Conservation (phyloP, 2,329 filamentous ascomycete species). For the Tolypocladium nubicola region DNA sequence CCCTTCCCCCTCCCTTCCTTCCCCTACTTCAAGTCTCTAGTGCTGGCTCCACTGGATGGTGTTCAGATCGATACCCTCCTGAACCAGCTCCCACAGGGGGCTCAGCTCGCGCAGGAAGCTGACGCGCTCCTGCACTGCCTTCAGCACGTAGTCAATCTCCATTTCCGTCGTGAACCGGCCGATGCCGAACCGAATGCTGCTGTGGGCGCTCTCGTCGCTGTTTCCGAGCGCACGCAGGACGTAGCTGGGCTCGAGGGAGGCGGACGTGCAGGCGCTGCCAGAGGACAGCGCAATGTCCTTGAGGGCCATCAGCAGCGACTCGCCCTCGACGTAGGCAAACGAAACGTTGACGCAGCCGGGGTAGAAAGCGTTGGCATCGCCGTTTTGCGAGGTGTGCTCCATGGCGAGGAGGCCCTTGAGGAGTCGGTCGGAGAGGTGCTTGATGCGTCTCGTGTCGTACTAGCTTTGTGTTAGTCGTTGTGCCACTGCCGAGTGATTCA, state of each 20-base stretch:
- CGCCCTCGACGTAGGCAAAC: slow-evolving; percentile 95
- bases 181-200: slow-evolving; percentile 95
- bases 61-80: slow-evolving; percentile 90
- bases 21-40: slow-evolving; percentile 27
- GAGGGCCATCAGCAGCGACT: slow-evolving; percentile 93
- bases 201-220: slow-evolving; percentile 95
- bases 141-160: slow-evolving; percentile 95
- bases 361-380: slow-evolving; percentile 74
- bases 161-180: slow-evolving; percentile 90
- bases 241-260: slow-evolving; percentile 92
- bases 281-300: slow-evolving; percentile 98
- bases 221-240: slow-evolving; percentile 88
- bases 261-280: slow-evolving; percentile 92
- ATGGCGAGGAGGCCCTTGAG: slow-evolving; percentile 73
- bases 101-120: slow-evolving; percentile 89
- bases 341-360: slow-evolving; percentile 97
- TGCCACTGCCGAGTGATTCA: not conserved
- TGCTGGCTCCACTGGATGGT: slow-evolving; percentile 99
- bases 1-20: not conserved
- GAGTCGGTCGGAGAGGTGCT: slow-evolving; percentile 71
- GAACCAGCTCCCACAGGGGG: slow-evolving; percentile 93
- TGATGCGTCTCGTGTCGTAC: slow-evolving; percentile 88
- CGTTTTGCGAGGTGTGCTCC: slow-evolving; percentile 89
- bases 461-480: slow-evolving; percentile 28
- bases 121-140: slow-evolving; percentile 84